Evolutionary conservation across 2,329 filamentous ascomycete species (phyloP), one percentile per base, ranked within the genome.

Genomic region (Basipetospora sp.): DNA sequence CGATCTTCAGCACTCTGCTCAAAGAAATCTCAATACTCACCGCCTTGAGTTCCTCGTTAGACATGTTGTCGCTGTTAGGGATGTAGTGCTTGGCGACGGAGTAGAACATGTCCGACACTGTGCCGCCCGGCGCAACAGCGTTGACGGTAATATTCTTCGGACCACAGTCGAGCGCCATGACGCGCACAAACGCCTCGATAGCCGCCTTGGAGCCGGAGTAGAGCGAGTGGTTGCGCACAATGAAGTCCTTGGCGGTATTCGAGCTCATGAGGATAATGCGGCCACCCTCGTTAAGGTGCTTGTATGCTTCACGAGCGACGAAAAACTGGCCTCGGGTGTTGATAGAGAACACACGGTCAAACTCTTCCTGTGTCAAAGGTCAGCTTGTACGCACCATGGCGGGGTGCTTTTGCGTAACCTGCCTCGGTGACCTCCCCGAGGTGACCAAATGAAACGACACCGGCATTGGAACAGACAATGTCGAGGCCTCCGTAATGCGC

Each of bases 81-180:
- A 71, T 70, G 53, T 77, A 77, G 51, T 73, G 69, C 72, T 73
- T 77, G 16, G 74, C 67, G 54, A 79, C 79, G 55, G 72, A 67
- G 42, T 76, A 66, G 60, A 78, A 84, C 80, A 85, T 85, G 55
- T 85, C 80, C 31, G 67, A 75, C 67, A 81, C 79, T 62, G 82
- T 76, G 31, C 77, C 77, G 39, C 77, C 77, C 2, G 78, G 77
- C 2, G 78, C 78, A 33, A 82, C 75, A 44, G 75, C 77, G 49
- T 83, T 83, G 57, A 79, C 76, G 1, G 77, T 82, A 51, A 82
- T 75, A 35, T 73, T 68, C 48, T 70, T 68, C 48, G 64, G 65
- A 40, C 78, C 78, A 53, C 77, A 80, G 57, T 83, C 77, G 36
- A 77, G 77, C 6, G 77, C 71, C 49, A 83, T 80, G 17, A 70